Evolutionary conservation across 1,139 yeast species (phyloP).

Genomic region (Candida pseudoviswanathii): DNA sequence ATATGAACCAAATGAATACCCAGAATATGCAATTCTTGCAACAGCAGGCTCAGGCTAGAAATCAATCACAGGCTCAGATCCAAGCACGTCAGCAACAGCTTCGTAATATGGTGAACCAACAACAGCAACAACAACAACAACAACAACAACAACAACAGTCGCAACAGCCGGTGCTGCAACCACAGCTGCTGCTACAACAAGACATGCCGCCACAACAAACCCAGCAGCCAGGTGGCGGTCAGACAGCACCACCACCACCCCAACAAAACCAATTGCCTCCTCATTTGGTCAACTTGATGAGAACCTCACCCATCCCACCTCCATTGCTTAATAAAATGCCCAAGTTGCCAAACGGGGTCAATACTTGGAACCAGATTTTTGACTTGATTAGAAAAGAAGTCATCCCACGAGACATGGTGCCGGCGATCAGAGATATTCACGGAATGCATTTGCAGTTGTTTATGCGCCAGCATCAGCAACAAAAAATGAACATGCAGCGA

Average conservation of each 20-base stretch:
- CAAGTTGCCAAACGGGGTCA: slow-evolving; percentile 76
- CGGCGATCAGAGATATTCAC: slow-evolving; percentile 62
- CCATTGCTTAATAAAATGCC: slow-evolving; percentile 72
- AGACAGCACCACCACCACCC: background rate
- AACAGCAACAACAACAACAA: slow-evolving; percentile 31
- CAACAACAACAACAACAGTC: slow-evolving; percentile 22
- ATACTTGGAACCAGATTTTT: slow-evolving; percentile 82
- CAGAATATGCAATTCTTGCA: slow-evolving; percentile 34
- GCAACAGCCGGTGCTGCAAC: slow-evolving; percentile 44
- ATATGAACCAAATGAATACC: slow-evolving; percentile 13
- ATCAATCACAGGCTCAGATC: slow-evolving; percentile 41
- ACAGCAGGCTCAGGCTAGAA: slow-evolving; percentile 55
- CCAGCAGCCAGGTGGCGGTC: slow-evolving; percentile 10
- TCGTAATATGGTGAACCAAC: slow-evolving; percentile 16
- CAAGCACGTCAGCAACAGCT: slow-evolving; percentile 29
- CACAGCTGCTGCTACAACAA: slow-evolving; percentile 29
- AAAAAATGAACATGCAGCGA: slow-evolving; percentile 20
- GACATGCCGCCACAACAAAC: slow-evolving; percentile 1
- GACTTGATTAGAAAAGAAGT: slow-evolving; percentile 64
- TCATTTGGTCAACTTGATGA: slow-evolving; percentile 33
- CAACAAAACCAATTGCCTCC: slow-evolving; percentile 12
- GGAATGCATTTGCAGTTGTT: slow-evolving; percentile 51
- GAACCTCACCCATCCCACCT: slow-evolving; percentile 73
- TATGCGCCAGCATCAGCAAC: slow-evolving; percentile 35
- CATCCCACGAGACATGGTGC: slow-evolving; percentile 56